Percentiles rank a stretch among this genome's conserved stretches.
phyloP scores from a whole-genome alignment of 345 rosid genomes.

The Eutrema japonicum region DNA sequence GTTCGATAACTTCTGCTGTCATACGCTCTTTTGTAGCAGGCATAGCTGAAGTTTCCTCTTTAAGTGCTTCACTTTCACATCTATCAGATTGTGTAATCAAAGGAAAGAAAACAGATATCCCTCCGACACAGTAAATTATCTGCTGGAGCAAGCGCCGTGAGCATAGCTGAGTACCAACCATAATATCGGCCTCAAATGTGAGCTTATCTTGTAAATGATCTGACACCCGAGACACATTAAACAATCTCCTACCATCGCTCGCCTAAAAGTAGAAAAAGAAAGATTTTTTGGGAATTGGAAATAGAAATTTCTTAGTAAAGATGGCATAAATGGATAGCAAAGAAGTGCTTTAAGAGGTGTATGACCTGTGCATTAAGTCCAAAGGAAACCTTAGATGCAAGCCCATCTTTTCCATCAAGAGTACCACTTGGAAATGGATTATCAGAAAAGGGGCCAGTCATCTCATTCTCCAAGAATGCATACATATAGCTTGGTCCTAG shows the following conservation, averaged over 20 bases:
- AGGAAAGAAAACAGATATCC: constrained; percentile 95
- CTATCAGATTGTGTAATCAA: constrained; percentile 83
- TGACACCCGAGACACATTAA: constrained; percentile 74
- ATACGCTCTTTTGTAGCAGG: constrained; percentile 75
- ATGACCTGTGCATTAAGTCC: constrained; percentile 95
- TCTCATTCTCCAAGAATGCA: constrained; percentile 84
- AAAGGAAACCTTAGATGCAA: constrained; percentile 83
- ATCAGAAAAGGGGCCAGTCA: constrained; percentile 53
- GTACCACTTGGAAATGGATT: constrained; percentile 71
- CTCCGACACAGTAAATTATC: constrained; percentile 95
- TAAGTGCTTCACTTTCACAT: constrained; percentile 64
- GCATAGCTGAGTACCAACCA: constrained; percentile 85
- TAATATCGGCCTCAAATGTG: constrained; percentile 76
- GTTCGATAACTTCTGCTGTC: constrained; percentile 93
- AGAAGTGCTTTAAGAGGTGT: constrained; percentile 22
- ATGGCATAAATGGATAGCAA: constrained; percentile 13
- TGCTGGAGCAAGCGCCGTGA: constrained; percentile 90
- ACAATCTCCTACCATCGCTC: constrained; percentile 80
- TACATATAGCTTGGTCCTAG: constrained; percentile 98
- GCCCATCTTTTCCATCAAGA: constrained; percentile 92
- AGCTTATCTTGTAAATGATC: constrained; percentile 68
- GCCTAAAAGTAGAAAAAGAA: constrained; percentile 65
- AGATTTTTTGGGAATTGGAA: constrained; percentile 22
- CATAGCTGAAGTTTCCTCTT: constrained; percentile 56
- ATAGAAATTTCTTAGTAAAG: constrained; percentile 22